phyloP scores from a whole-genome alignment of 768 basidiomycete genomes.

The Rhodotorula sphaerocarpa region DNA sequence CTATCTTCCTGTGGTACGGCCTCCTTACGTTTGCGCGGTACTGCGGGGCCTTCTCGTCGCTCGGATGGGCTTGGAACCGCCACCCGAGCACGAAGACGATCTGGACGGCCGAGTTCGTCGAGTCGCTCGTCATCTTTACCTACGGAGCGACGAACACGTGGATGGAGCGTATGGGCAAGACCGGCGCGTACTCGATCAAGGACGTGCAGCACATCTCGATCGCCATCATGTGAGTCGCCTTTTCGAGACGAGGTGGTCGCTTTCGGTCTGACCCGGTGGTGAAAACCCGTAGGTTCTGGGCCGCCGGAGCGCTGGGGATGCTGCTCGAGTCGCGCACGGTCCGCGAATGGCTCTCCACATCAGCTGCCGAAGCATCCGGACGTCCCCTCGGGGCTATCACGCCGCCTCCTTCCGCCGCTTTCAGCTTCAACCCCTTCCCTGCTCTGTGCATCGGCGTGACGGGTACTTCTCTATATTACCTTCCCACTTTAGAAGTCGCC shows the following conservation, averaged over 20 bases:
- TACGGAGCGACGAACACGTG: constrained; percentile 89
- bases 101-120: constrained; percentile 44
- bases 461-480: no score
- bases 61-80: constrained; percentile 94
- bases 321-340: constrained; percentile 70
- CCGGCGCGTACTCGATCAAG: constrained; percentile 70
- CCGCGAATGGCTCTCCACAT: constrained; percentile 63
- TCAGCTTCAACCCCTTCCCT: constrained; percentile 52
- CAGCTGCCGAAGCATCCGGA: constrained; percentile 46
- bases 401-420: constrained; percentile 60
- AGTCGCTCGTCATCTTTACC: constrained; percentile 56
- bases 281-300: constrained; percentile 72
- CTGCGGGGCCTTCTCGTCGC: constrained; percentile 72
- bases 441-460: constrained; percentile 87
- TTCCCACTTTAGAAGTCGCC: no score
- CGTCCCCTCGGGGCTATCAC: constrained; percentile 41
- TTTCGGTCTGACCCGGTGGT: background rate
- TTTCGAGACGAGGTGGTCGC: background rate
- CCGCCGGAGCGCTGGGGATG: constrained; percentile 81
- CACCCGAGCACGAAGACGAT: constrained; percentile 43
- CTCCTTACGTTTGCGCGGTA: constrained; percentile 86
- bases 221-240: constrained; percentile 51
- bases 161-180: constrained; percentile 91
- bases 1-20: constrained; percentile 89
- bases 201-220: constrained; percentile 91